Percentiles rank a stretch among this genome's conserved stretches.
phyloP scores from a whole-genome alignment of 2,329 filamentous ascomycete genomes.

The Aspergillus caelatus region DNA sequence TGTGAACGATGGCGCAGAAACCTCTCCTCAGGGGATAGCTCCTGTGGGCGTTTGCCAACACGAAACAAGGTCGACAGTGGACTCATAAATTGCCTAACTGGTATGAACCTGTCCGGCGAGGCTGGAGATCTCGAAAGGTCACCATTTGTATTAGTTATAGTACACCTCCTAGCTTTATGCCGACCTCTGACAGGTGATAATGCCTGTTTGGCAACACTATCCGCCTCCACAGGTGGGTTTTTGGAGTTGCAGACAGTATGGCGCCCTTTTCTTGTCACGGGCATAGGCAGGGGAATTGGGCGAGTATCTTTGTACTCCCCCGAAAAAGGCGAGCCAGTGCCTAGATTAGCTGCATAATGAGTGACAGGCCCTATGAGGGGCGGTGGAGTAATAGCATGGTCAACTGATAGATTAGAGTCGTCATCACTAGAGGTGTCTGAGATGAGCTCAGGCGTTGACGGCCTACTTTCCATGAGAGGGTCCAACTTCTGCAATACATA shows the following conservation, averaged over 20 bases:
- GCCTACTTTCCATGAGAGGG: background rate
- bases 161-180: conserved; percentile 19
- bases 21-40: conserved; percentile 52
- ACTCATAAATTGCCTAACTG: conserved; percentile 46
- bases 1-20: conserved; percentile 47
- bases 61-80: conserved; percentile 54
- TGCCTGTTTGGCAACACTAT: background rate
- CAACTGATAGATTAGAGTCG: conserved; percentile 6
- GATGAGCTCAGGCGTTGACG: conserved; percentile 10
- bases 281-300: background rate
- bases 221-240: background rate
- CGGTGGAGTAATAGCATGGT: conserved; percentile 9
- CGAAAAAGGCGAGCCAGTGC: conserved; percentile 1
- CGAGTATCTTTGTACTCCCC: background rate
- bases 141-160: conserved; percentile 13
- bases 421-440: conserved; percentile 15
- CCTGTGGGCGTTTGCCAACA: conserved; percentile 52
- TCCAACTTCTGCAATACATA: conserved; percentile 28
- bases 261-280: background rate
- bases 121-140: conserved; percentile 23
- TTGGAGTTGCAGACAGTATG: background rate
- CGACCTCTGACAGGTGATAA: conserved; percentile 17
- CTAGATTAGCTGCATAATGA: conserved; percentile 9
- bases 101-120: conserved; percentile 63
- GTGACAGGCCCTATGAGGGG: conserved; percentile 8